Evolutionary conservation across 2,329 filamentous ascomycete genomes (phyloP), one percentile per base, ranked within the genome.

Genomic region (Aspergillus sp.): DNA sequence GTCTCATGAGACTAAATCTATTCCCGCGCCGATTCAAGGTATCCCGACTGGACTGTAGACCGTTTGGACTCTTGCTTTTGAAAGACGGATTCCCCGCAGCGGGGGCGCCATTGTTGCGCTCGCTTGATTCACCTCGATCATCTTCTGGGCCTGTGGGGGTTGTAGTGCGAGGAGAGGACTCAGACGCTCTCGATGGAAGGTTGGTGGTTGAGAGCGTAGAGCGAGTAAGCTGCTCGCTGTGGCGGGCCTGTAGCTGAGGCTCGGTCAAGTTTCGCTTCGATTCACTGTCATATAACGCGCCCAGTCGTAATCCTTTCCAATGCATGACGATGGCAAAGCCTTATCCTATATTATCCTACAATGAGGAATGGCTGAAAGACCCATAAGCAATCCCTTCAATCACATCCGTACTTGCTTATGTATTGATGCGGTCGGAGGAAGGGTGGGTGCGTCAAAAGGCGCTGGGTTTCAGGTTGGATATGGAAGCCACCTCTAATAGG

Each of bases 1-100:
- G 92, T 70, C 89, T 88, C 77, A 96, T 80, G 74, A 96, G 74
- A 68, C 82, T 86, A 73, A 88, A 86, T 56, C 84, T 79, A 64
- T 82, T 75, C 45, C 73, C 69, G 57, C 69, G 69, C 61, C 66
- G 54, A 50, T 62, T 68, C 24, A 70, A 62, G 41, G 64, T 59
- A 20, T 68, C 67, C 4, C 54, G 63, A 3, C 61, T 56, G 13
- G 66, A 59, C 30, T 61, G 53, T 4, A 54, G 49, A 15, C 64
- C 52, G 27, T 58, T 58, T 20, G 64, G 42, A 24, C 62, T 57
- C 52, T 63, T 64, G 33, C 58, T 49, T 30, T 57, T 63, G 34
- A 59, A 42, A 22, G 64, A 41, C 17, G 57, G 54, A 54, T 54
- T 56, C 51, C 61, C 64, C 20, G 61, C 57, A 40, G 64, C 60